Evolutionary conservation across 495 filamentous ascomycete genomes (phyloP), one percentile per base, ranked within the genome.

Genomic region (Penicillium cosmopolitanum): DNA sequence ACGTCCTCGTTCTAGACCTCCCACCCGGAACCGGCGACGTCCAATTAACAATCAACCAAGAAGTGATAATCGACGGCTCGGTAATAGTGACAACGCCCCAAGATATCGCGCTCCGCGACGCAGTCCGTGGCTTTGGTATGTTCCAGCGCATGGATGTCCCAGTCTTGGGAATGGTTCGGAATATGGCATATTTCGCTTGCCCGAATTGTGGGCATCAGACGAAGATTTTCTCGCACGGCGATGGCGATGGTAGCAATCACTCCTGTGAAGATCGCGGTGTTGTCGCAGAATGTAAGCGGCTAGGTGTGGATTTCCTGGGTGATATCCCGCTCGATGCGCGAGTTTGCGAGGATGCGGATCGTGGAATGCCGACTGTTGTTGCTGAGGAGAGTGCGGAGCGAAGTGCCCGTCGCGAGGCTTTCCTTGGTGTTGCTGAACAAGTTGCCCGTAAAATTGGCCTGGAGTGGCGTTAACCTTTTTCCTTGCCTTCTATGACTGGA

Each of bases 21-120:
- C 96, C 95, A 1, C 95, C 95, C 0, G 95, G 95, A 11, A 99
- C 95, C 1, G 95, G 95, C 4, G 95, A 99, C 71, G 89, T 91
- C 2, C 95, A 98, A 65, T 80, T 99, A 63, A 96, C 88, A 3
- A 92, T 99, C 60, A 90, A 90, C 40, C 95, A 99, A 76, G 93
- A 97, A 74, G 74, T 98, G 34, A 77, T 89, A 35, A 76, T 99
- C 21, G 89, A 94, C 64, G 95, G 91, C 28, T 88, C 90, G 2
- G 76, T 99, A n/a, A 88, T 99, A 46, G 88, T 98, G 3, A 92
- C 91, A 8, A 99, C 95, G 10, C 95, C 95, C 23, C 94, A 98
- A 70, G 90, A 96, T 50, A 84, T 98, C 42, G 90, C 93, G 1
- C 81, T 97, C 0, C 89, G 88, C 46, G 95, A 98, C 66, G 93